Conservation (phyloP, 108 stramenopile species). For the Cyclostephanos invisitatus region DNA sequence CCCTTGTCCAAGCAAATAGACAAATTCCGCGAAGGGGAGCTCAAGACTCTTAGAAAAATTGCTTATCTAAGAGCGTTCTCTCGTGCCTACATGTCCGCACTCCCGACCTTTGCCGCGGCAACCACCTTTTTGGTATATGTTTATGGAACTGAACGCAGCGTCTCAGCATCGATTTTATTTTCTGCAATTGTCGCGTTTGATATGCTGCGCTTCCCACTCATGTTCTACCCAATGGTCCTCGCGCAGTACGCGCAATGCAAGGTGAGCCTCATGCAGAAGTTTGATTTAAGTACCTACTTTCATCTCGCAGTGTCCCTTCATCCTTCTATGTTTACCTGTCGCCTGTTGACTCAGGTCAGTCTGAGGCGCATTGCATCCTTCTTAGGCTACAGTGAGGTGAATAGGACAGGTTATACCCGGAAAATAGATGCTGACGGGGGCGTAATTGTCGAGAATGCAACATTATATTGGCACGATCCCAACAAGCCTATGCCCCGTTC, state of each 20-base stretch:
- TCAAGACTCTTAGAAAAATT: constrained; percentile 50
- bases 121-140: constrained; percentile 63
- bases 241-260: constrained; percentile 69
- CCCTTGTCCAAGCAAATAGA: constrained; percentile 65
- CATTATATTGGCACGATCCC: constrained; percentile 70
- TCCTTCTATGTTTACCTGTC: constrained; percentile 8
- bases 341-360: constrained; percentile 37
- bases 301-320: constrained; percentile 20
- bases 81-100: constrained; percentile 63
- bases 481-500: constrained; percentile 46
- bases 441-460: constrained; percentile 59
- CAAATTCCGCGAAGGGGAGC: constrained; percentile 59
- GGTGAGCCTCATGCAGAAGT: constrained; percentile 41
- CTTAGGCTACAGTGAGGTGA: constrained; percentile 42
- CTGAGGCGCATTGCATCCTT: constrained; percentile 53
- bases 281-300: not conserved
- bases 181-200: constrained; percentile 71
- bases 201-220: constrained; percentile 68
- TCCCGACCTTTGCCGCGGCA: constrained; percentile 68
- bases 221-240: constrained; percentile 71
- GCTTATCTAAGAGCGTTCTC: constrained; percentile 68
- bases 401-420: constrained; percentile 46
- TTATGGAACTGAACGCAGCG: constrained; percentile 34
- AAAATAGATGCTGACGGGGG: constrained; percentile 46
- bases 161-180: constrained; percentile 65